Percentiles rank a stretch among this genome's conserved stretches.
phyloP scores from a whole-genome alignment of 148 eudicot genomes.

The Rhododendron kiyosumense region DNA sequence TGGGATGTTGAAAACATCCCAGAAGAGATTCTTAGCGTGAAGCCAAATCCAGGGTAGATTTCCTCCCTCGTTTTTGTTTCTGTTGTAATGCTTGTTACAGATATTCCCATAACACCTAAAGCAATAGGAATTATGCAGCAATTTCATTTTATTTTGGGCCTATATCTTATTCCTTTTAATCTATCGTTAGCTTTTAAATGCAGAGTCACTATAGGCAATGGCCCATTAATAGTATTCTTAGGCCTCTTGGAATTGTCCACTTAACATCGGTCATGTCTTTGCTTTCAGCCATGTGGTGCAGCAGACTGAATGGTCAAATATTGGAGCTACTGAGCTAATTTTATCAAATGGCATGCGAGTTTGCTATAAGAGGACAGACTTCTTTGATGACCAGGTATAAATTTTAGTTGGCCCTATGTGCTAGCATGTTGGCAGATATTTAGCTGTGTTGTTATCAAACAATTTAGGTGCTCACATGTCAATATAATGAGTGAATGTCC shows the following conservation, averaged over 20 bases:
- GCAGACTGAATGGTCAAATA: conserved; percentile 53
- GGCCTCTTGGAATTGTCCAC: neutral
- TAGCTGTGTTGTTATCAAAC: neutral
- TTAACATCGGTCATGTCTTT: conserved; percentile 1
- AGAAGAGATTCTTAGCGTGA: conserved; percentile 60
- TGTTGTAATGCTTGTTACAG: neutral
- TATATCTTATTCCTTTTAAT: neutral
- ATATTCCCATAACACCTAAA: neutral
- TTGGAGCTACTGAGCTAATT: conserved; percentile 66
- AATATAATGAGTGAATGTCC: neutral
- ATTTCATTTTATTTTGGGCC: neutral
- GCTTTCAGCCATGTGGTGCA: conserved; percentile 53
- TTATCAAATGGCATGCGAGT: conserved; percentile 86
- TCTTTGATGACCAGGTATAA: conserved; percentile 85
- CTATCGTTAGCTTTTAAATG: neutral
- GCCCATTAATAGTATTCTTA: neutral
- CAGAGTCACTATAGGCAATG: neutral
- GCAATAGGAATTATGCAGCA: neutral
- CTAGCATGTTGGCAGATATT: neutral
- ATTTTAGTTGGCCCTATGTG: neutral
- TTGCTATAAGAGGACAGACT: conserved; percentile 83
- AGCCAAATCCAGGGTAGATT: conserved; percentile 71
- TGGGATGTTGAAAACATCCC: conserved; percentile 84
- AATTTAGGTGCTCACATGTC: neutral
- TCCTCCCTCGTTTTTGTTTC: neutral